Conservation (phyloP, 192 early-diverging fungal genomes). For the Mortierella alpina region DNA sequence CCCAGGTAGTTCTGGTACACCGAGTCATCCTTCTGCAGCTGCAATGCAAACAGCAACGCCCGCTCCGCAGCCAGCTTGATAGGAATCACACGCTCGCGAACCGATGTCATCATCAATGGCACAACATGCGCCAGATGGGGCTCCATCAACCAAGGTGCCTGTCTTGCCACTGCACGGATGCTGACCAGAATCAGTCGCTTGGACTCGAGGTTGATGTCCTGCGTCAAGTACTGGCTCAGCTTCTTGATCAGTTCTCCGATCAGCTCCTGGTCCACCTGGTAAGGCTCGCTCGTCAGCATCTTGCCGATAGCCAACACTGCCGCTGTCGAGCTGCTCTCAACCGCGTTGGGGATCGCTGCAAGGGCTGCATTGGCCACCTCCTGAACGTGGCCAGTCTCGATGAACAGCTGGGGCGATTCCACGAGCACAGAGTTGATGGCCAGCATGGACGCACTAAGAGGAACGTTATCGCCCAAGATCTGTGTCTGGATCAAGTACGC, state of each 20-base stretch:
- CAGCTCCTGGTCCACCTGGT: constrained; percentile 54
- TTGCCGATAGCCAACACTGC: constrained; percentile 67
- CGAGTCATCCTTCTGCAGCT: constrained; percentile 65
- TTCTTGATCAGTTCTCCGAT: constrained; percentile 45
- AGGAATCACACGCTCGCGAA: constrained; percentile 82
- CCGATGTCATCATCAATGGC: constrained; percentile 74
- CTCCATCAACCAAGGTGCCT: constrained; percentile 57
- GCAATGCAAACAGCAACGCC: constrained; percentile 76
- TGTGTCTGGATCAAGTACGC: constrained; percentile 58
- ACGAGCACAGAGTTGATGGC: constrained; percentile 61
- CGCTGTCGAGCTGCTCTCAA: constrained; percentile 60
- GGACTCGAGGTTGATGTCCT: constrained; percentile 46
- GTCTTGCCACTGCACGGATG: constrained; percentile 51
- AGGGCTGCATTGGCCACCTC: constrained; percentile 49
- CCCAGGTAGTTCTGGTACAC: constrained; percentile 57
- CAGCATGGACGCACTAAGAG: constrained; percentile 54
- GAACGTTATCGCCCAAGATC: constrained; percentile 29
- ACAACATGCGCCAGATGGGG: constrained; percentile 68
- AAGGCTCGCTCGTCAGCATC: constrained; percentile 58
- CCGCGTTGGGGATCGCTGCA: constrained; percentile 28
- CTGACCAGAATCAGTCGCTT: constrained; percentile 56
- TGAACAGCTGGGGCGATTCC: constrained; percentile 58
- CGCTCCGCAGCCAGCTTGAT: constrained; percentile 91
- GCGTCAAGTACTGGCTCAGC: constrained; percentile 33
- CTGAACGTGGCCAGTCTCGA: constrained; percentile 48